Conservation (phyloP, 2,329 filamentous ascomycete species). For the Talaromyces sp. region DNA sequence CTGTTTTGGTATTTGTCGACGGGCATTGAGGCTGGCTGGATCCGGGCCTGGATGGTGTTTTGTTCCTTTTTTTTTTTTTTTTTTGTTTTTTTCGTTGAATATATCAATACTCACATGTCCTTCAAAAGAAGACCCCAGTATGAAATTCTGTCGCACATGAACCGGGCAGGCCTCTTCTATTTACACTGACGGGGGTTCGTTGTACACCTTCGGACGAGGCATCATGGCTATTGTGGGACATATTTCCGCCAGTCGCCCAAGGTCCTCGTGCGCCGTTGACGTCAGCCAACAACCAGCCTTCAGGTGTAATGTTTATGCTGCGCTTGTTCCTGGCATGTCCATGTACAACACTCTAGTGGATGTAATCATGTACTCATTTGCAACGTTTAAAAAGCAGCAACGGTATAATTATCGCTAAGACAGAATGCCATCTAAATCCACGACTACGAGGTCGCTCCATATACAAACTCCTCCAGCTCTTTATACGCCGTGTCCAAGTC, state of each 20-base stretch:
- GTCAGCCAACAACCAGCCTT: neutral
- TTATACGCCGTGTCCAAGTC: slow-evolving; percentile 54
- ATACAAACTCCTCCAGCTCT: slow-evolving; percentile 42
- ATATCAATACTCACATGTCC: neutral
- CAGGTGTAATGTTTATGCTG: neutral
- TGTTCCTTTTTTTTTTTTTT: neutral
- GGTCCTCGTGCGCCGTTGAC: neutral
- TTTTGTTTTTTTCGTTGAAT: neutral
- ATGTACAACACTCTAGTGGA: neutral
- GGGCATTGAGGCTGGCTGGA: neutral
- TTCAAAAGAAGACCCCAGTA: neutral
- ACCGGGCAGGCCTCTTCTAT: neutral
- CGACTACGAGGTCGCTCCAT: neutral
- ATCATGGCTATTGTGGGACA: neutral
- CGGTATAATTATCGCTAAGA: neutral
- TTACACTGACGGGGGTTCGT: neutral
- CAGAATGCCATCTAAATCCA: neutral
- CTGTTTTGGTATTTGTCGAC: neutral
- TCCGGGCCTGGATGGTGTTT: neutral
- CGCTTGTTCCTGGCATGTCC: neutral
- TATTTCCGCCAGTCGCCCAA: neutral
- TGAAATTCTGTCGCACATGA: neutral
- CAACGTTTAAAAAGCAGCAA: neutral
- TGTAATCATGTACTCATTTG: neutral
- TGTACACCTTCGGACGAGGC: neutral